Conservation (phyloP, 148 eudicot genomes). For the Pharnaceum exiguum region DNA sequence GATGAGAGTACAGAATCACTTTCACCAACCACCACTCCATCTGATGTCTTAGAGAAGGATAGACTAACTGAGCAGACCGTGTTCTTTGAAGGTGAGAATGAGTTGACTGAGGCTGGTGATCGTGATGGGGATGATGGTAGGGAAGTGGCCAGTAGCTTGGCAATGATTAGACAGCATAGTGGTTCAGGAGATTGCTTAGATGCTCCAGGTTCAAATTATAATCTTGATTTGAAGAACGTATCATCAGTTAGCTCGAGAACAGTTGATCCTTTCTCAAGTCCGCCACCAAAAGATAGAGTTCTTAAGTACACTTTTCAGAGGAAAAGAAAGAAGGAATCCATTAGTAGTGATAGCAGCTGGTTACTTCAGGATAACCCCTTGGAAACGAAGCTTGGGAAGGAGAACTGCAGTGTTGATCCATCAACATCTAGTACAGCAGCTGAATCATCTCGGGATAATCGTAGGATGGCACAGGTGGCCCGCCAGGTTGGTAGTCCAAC, state of each 20-base stretch:
- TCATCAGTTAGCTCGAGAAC: slow-evolving; percentile 8
- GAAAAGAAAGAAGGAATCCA: slow-evolving; percentile 26
- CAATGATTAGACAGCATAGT: slow-evolving; percentile 20
- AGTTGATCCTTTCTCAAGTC: slow-evolving; percentile 26
- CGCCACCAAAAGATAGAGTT: slow-evolving; percentile 34
- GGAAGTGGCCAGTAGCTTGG: slow-evolving; percentile 20
- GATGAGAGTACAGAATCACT: slow-evolving; percentile 1
- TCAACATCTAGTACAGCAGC: slow-evolving; percentile 21
- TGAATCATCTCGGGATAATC: slow-evolving; percentile 48
- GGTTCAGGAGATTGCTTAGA: slow-evolving; percentile 16
- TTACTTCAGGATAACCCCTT: slow-evolving; percentile 24
- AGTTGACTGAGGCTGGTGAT: slow-evolving; percentile 17
- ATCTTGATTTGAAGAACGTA: slow-evolving; percentile 22
- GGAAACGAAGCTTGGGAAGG: slow-evolving; percentile 26
- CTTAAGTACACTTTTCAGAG: slow-evolving; percentile 43
- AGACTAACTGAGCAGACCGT: slow-evolving; percentile 7
- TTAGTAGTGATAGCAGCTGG: slow-evolving; percentile 16
- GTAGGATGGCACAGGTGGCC: slow-evolving; percentile 62
- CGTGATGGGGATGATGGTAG: slow-evolving; percentile 13
- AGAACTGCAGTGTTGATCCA: slow-evolving; percentile 24
- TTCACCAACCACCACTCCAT: slow-evolving; percentile 11
- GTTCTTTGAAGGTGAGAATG: slow-evolving; percentile 10
- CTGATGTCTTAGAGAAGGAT: slow-evolving; percentile 5
- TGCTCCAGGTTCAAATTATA: slow-evolving; percentile 10
- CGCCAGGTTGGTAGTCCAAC: slow-evolving; percentile 52